These are phyloP conservation scores for Danielia oregonensis DNA, from an alignment of 805 yeast species.

Conservation along the genomic window DNA sequence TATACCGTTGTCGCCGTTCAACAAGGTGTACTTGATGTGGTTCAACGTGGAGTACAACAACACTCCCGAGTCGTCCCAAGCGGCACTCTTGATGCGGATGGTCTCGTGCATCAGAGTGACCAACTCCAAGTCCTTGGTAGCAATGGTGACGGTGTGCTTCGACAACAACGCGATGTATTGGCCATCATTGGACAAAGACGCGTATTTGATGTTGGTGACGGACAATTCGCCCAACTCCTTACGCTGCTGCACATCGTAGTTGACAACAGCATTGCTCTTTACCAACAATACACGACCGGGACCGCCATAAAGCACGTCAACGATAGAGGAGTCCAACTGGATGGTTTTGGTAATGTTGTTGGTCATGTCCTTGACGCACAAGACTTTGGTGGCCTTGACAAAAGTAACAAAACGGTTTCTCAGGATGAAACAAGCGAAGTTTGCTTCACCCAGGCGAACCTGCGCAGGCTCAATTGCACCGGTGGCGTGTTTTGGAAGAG, in stretches of 20 bases:
- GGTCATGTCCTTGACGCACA: constrained; percentile 79
- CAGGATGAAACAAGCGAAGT: constrained; percentile 85
- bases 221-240: constrained; percentile 66
- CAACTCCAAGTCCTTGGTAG: constrained; percentile 70
- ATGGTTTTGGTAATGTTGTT: constrained; percentile 80
- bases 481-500: constrained; percentile 79
- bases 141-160: constrained; percentile 90
- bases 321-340: constrained; percentile 62
- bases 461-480: constrained; percentile 95
- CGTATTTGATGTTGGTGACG: constrained; percentile 81
- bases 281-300: constrained; percentile 81
- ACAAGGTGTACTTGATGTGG: constrained; percentile 88
- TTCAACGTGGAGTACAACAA: constrained; percentile 90
- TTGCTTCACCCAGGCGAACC: constrained; percentile 74
- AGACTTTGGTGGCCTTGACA: constrained; percentile 55
- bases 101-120: constrained; percentile 91
- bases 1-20: constrained; percentile 94
- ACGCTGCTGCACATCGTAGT: constrained; percentile 91
- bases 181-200: constrained; percentile 84
- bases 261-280: constrained; percentile 67
- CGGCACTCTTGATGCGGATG: constrained; percentile 92
- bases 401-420: constrained; percentile 91
- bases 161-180: constrained; percentile 83
- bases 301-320: constrained; percentile 71
- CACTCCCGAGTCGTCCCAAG: constrained; percentile 95